phyloP scores from a whole-genome alignment of 768 basidiomycete genomes.

The Lactarius pseudohatsudake region DNA sequence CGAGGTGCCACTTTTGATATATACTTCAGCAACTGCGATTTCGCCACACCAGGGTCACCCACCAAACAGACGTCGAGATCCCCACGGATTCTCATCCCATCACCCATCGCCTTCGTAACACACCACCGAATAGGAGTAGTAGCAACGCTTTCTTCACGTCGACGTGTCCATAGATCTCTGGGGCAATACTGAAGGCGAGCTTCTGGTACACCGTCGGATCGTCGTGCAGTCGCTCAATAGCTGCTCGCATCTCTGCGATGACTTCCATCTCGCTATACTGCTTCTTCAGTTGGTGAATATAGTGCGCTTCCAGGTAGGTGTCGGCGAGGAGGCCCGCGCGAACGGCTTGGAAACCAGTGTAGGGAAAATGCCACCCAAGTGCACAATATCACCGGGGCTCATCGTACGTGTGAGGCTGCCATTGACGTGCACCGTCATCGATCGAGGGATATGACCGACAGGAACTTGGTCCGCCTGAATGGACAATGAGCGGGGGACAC shows the following conservation, averaged over 20 bases:
- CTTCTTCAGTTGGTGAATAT: constrained; percentile 94
- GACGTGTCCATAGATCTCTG: constrained; percentile 96
- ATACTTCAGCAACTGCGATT: constrained; percentile 95
- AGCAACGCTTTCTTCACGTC: constrained; percentile 97
- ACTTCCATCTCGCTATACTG: constrained; percentile 95
- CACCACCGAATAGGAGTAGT: constrained; percentile 90
- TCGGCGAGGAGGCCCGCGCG: constrained; percentile 96
- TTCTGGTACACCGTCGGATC: constrained; percentile 85
- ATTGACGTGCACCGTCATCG: constrained; percentile 95
- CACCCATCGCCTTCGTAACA: constrained; percentile 92
- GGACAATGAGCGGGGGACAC: constrained; percentile 18
- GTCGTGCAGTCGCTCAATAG: constrained; percentile 63
- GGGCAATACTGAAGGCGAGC: constrained; percentile 91
- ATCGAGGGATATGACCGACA: constrained; percentile 97
- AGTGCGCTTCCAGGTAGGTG: constrained; percentile 91
- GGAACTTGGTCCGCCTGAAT: constrained; percentile 95
- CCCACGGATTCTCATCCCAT: constrained; percentile 98
- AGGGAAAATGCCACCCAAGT: constrained; percentile 94
- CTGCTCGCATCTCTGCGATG: constrained; percentile 75
- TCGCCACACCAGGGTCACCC: constrained; percentile 99
- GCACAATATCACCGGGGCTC: constrained; percentile 95
- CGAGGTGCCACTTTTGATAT: constrained; percentile 98
- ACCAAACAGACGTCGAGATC: constrained; percentile 98
- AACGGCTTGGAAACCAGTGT: constrained; percentile 95
- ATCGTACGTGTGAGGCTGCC: constrained; percentile 86